Conservation (phyloP, 352 stramenopile genomes). For the Pythium grandisporangium region DNA sequence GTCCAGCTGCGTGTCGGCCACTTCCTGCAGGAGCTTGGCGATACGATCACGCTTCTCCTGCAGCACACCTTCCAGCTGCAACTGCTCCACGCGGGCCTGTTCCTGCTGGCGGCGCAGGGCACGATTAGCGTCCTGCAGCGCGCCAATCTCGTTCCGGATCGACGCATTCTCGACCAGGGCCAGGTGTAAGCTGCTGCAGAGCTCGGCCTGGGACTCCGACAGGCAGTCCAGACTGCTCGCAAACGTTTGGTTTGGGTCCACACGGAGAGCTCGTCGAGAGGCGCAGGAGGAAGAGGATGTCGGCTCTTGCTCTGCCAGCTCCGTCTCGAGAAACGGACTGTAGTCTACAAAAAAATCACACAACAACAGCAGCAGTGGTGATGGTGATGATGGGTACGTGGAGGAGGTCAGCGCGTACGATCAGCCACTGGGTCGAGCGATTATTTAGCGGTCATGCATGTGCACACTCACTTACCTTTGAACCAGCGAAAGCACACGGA, state of each 20-base stretch:
- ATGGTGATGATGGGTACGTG: no score
- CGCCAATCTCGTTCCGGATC: constrained; percentile 53
- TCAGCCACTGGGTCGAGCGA: no score
- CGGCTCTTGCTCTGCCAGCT: constrained; percentile 25
- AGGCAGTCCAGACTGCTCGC: constrained; percentile 44
- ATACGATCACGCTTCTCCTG: constrained; percentile 28
- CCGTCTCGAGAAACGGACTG: constrained; percentile 65
- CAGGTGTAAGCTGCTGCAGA: constrained; percentile 53
- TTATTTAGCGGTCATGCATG: no score
- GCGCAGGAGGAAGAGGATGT: no score
- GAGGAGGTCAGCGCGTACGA: no score
- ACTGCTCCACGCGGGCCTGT: constrained; percentile 18
- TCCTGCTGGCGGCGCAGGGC: constrained; percentile 25
- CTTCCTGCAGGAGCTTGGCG: constrained; percentile 28
- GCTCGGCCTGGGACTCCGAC: constrained; percentile 43
- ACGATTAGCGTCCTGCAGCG: constrained; percentile 40
- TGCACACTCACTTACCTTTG: constrained; percentile 20
- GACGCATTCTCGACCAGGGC: constrained; percentile 70
- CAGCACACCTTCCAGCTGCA: constrained; percentile 17
- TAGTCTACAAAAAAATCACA: no score
- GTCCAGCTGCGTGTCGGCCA: constrained; percentile 22
- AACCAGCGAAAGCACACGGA: constrained; percentile 76
- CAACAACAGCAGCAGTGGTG: no score
- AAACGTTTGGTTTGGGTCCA: constrained; percentile 21
- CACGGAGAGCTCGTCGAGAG: constrained; percentile 6